phyloP scores from a whole-genome alignment of 2,329 filamentous ascomycete genomes.

The Elsinoe fawcettii region DNA sequence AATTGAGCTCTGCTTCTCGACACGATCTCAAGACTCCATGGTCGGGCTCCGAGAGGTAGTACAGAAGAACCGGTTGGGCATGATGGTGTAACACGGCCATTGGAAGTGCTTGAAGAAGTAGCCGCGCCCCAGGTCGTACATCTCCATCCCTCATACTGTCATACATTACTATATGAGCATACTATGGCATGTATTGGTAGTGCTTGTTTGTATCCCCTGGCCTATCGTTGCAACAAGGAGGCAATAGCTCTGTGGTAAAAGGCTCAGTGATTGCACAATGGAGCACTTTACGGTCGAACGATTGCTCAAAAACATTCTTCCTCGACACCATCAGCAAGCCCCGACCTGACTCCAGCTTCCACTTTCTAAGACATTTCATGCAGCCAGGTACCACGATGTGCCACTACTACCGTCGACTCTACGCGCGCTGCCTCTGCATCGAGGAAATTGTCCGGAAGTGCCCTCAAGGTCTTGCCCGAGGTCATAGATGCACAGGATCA shows the following conservation, averaged over 20 bases:
- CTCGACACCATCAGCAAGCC: too few species aligned
- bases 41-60: neutral
- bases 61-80: neutral
- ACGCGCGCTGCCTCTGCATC: neutral
- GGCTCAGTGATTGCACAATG: too few species aligned
- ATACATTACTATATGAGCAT: neutral
- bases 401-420: neutral
- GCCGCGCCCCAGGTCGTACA: neutral
- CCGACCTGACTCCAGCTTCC: neutral
- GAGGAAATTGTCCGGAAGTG: neutral
- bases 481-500: neutral
- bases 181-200: neutral
- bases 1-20: neutral
- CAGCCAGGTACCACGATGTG: neutral
- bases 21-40: too few species aligned
- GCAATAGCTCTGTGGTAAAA: too few species aligned
- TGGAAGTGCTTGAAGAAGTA: neutral
- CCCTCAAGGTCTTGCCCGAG: neutral
- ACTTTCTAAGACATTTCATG: neutral
- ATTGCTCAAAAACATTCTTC: too few species aligned
- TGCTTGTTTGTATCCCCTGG: neutral
- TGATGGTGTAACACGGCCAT: neutral
- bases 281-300: too few species aligned
- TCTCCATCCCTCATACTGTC: neutral
- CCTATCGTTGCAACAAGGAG: neutral